Evolutionary conservation across 768 basidiomycete species (phyloP).

Genomic region (Suillus tomentosus): DNA sequence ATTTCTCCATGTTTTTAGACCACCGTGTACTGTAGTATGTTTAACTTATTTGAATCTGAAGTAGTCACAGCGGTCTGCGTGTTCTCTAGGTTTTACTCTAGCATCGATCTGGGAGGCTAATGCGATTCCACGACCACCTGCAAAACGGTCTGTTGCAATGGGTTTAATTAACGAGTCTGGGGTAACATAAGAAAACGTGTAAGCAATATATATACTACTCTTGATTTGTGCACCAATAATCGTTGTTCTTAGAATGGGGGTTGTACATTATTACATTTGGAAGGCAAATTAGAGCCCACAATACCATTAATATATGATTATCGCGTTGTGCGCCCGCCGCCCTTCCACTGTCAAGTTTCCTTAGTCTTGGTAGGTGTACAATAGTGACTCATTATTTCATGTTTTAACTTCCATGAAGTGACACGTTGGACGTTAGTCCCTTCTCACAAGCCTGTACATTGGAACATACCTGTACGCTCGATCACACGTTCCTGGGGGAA

Average conservation of each 20-base stretch:
- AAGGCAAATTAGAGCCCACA: slow-evolving; percentile 58
- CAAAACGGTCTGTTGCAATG: slow-evolving; percentile 55
- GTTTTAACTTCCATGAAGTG: slow-evolving; percentile 29
- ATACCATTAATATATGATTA: slow-evolving; percentile 65
- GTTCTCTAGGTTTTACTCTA: slow-evolving; percentile 38
- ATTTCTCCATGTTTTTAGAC: slow-evolving; percentile 54
- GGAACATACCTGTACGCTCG: not conserved
- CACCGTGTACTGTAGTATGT: slow-evolving; percentile 32
- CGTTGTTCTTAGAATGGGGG: slow-evolving; percentile 44
- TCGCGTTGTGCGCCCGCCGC: slow-evolving; percentile 37
- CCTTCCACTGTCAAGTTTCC: slow-evolving; percentile 33
- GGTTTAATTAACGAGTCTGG: slow-evolving; percentile 61
- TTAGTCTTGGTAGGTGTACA: slow-evolving; percentile 35
- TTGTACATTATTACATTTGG: slow-evolving; percentile 53
- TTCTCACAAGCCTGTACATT: not conserved
- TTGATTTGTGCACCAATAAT: not conserved
- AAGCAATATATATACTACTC: slow-evolving; percentile 22
- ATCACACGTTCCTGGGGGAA: not conserved
- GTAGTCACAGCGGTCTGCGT: too few relatives aligned
- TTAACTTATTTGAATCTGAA: not conserved
- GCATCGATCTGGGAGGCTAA: slow-evolving; percentile 67
- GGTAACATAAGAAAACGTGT: slow-evolving; percentile 59
- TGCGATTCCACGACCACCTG: slow-evolving; percentile 59
- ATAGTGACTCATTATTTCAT: not conserved
- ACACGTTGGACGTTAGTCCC: slow-evolving; percentile 39